Evolutionary conservation across 2,329 filamentous ascomycete genomes (phyloP), one percentile per base, ranked within the genome.

Genomic region (Cucurbitaria berberidis): DNA sequence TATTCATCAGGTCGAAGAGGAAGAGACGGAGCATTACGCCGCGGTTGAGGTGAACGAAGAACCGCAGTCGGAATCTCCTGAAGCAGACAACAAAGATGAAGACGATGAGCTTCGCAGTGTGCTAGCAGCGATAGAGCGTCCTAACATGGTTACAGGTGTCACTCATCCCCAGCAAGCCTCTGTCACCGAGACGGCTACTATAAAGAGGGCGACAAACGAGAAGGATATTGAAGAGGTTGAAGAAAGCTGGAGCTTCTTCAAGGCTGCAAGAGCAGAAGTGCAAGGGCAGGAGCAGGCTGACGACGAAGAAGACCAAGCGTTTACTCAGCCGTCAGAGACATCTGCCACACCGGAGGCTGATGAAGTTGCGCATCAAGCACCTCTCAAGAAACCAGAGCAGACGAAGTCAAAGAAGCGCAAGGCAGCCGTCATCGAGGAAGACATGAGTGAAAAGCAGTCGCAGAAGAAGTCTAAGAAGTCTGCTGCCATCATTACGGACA

Each of bases 321-420:
- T 22, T 10, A 39, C n/a, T 19, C 3, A 18, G 18, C 38, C n/a
- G 35, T 16, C 26, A 27, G 26, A 27, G 26, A 27, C 10, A 10
- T 27, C 11, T 30, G 9, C 8, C 11, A 11, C 8, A 11, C 9
- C 13, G 4, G 15, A 34, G 13, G 13, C n/a, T n/a, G 30, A 16
- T 16, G 30, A n/a, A 2, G 9, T 34, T n/a, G n/a, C n/a, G n/a
- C 30, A 16, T 15, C 30, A 16, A 34, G 24, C 24, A 26, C 24
- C 24, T 26, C 24, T 9, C 24, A 26, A n/a, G n/a, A n/a, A n/a
- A n/a, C n/a, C n/a, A n/a, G n/a, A n/a, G n/a, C n/a, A n/a, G n/a
- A n/a, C n/a, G n/a, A n/a, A n/a, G 10, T 19, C 42, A n/a, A 34
- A 35, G 42, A 45, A 45, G 22, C 47, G 32, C 16, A 43, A 39